These are phyloP conservation scores for Plectosphaerella plurivora DNA, from an alignment of 2,329 filamentous ascomycete genomes.

Conservation along the genomic window DNA sequence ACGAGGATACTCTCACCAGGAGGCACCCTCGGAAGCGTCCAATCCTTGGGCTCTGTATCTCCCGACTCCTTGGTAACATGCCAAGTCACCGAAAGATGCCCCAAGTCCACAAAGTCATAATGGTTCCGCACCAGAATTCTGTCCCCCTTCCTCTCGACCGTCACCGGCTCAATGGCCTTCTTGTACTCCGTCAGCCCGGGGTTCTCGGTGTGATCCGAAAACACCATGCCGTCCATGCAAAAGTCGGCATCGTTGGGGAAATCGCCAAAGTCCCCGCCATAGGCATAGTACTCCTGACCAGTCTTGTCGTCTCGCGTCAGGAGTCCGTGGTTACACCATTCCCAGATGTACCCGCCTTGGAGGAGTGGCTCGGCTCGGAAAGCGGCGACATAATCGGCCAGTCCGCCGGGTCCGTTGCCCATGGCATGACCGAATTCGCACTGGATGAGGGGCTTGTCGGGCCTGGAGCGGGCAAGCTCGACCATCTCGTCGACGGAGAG, in stretches of 20 bases:
- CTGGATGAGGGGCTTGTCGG: constrained; percentile 52
- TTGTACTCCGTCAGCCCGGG: constrained; percentile 50
- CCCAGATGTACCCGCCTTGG: constrained; percentile 63
- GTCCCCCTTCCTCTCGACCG: constrained; percentile 37
- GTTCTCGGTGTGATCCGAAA: constrained; percentile 42
- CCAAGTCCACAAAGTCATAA: constrained; percentile 48
- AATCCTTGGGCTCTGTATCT: neutral
- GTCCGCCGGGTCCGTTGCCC: constrained; percentile 66
- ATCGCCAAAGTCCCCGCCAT: constrained; percentile 59
- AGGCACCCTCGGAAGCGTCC: neutral
- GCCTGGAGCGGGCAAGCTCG: constrained; percentile 30
- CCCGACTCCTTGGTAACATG: constrained; percentile 18
- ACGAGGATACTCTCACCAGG: constrained; percentile 2
- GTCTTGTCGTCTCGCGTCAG: constrained; percentile 31
- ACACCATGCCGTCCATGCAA: constrained; percentile 50
- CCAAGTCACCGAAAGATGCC: constrained; percentile 42
- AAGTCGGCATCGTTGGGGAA: constrained; percentile 56
- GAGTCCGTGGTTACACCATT: constrained; percentile 57
- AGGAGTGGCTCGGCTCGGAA: constrained; percentile 47
- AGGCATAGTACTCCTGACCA: constrained; percentile 45
- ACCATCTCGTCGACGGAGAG: constrained; percentile 39
- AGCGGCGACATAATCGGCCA: constrained; percentile 63
- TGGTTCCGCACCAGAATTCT: constrained; percentile 42
- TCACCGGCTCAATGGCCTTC: constrained; percentile 55
- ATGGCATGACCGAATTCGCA: constrained; percentile 59